Conservation (phyloP, 2,329 filamentous ascomycete genomes). For the Alternaria sp. region DNA sequence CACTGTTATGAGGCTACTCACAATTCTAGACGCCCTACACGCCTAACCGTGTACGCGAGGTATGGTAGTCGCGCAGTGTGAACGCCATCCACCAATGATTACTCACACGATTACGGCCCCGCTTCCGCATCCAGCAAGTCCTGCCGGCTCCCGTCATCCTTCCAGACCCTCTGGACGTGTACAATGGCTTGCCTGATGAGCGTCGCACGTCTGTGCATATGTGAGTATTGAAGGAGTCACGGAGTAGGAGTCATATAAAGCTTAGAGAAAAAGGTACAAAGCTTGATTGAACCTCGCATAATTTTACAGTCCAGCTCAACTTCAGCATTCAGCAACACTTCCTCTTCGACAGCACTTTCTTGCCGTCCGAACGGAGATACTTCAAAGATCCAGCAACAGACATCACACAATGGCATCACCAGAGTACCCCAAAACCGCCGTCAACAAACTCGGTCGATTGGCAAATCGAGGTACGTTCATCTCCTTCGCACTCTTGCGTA, state of each 20-base stretch:
- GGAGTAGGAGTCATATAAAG: not conserved
- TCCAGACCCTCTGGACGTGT: not conserved
- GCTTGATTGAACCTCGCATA: not conserved
- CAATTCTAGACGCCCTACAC: not conserved
- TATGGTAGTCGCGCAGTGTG: not conserved
- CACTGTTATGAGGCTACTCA: not conserved
- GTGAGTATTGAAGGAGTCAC: not conserved
- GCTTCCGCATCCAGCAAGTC: conserved; percentile 1
- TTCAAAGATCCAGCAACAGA: not conserved
- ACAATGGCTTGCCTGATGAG: not conserved
- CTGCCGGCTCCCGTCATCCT: conserved; percentile 5
- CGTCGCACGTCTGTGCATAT: not conserved
- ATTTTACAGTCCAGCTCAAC: not conserved
- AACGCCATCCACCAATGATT: conserved; percentile 5
- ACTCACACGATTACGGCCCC: conserved; percentile 8
- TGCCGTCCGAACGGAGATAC: not conserved
- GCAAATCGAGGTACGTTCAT: conserved; percentile 32
- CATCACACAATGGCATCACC: conserved; percentile 7
- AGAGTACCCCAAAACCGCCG: conserved; percentile 33
- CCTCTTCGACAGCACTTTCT: no score
- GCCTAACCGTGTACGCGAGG: not conserved
- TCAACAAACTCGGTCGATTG: conserved; percentile 38
- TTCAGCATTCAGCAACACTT: not conserved
- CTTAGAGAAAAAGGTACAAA: not conserved
- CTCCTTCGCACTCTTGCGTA: no score